phyloP scores from a whole-genome alignment of 768 basidiomycete genomes.

The Pleurotus tuoliensis region DNA sequence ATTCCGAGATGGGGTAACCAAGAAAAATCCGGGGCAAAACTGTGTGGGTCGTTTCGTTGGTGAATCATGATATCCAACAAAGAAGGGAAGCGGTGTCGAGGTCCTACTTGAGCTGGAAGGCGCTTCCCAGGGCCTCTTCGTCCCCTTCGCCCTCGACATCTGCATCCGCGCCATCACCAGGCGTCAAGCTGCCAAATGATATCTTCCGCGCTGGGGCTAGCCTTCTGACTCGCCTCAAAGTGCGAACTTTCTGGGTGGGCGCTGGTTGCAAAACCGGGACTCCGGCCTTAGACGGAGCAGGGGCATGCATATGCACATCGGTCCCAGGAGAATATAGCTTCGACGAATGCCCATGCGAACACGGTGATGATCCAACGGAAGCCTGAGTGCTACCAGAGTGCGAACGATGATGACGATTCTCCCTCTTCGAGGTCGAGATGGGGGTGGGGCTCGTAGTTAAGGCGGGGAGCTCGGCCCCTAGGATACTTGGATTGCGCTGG shows the following conservation, averaged over 20 bases:
- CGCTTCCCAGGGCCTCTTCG: conserved; percentile 54
- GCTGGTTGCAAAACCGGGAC: conserved; percentile 5
- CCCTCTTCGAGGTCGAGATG: conserved; percentile 4
- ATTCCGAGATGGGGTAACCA: conserved; percentile 3
- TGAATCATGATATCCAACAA: background rate
- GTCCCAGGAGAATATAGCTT: too few species aligned
- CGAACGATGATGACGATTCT: conserved; percentile 6
- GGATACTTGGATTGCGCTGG: conserved; percentile 60
- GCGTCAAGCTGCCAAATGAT: conserved; percentile 57
- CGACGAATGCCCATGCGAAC: conserved; percentile 1
- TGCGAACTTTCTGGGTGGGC: conserved; percentile 30
- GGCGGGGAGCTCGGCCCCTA: conserved; percentile 60
- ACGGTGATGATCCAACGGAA: conserved; percentile 13
- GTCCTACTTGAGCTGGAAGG: conserved; percentile 59
- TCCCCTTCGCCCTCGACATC: conserved; percentile 30
- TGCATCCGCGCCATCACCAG: conserved; percentile 28
- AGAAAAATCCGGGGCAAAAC: background rate
- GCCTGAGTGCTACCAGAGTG: conserved; percentile 9
- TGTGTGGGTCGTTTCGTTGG: background rate
- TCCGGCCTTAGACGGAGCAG: conserved; percentile 9
- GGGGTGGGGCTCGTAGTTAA: conserved; percentile 15
- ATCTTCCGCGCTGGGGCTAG: conserved; percentile 51
- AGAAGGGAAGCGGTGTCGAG: background rate
- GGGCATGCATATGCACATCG: too few species aligned
- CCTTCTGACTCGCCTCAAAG: conserved; percentile 47